A percentile compares a stretch with the other conserved stretches of the same genome.
Evolutionary conservation across 2,329 filamentous ascomycete species (phyloP).

Genomic region (Phyllosticta capitalensis): DNA sequence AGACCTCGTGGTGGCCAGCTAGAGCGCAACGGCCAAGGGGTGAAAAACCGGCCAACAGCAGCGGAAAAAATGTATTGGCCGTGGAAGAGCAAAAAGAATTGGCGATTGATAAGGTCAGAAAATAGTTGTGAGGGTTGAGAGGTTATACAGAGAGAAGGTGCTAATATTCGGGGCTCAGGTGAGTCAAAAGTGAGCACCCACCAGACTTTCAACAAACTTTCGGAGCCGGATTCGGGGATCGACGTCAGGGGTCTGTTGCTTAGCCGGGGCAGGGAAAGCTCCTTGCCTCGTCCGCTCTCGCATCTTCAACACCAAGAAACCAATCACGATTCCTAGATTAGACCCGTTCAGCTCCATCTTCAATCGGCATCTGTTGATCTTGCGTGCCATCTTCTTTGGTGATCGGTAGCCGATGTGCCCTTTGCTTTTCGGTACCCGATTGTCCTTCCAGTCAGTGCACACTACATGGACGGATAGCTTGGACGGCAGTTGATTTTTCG

Average conservation of each 20-base stretch:
- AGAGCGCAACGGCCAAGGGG: background rate
- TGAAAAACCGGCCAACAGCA: background rate
- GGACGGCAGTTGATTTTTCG: background rate
- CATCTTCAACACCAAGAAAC: background rate
- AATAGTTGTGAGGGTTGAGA: background rate
- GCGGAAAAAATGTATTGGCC: background rate
- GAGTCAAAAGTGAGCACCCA: slow-evolving; percentile 3
- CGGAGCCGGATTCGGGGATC: slow-evolving; percentile 7
- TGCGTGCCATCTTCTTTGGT: background rate
- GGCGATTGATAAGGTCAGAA: background rate
- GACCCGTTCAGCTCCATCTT: background rate
- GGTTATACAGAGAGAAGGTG: background rate
- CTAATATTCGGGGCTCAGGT: background rate
- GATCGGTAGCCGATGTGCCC: background rate
- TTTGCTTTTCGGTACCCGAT: background rate
- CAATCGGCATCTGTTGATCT: background rate
- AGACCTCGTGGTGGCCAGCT: background rate
- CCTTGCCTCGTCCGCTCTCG: background rate
- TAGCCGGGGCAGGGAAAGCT: background rate
- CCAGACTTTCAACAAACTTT: slow-evolving; percentile 2
- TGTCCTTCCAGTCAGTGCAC: background rate
- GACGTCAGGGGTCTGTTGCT: background rate
- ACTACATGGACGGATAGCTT: background rate
- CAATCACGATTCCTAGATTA: background rate
- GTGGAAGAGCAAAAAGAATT: background rate